Percentiles rank a stretch among this genome's conserved stretches.
Conservation (phyloP, 805 yeast genomes). For the Wickerhamomyces alni region DNA sequence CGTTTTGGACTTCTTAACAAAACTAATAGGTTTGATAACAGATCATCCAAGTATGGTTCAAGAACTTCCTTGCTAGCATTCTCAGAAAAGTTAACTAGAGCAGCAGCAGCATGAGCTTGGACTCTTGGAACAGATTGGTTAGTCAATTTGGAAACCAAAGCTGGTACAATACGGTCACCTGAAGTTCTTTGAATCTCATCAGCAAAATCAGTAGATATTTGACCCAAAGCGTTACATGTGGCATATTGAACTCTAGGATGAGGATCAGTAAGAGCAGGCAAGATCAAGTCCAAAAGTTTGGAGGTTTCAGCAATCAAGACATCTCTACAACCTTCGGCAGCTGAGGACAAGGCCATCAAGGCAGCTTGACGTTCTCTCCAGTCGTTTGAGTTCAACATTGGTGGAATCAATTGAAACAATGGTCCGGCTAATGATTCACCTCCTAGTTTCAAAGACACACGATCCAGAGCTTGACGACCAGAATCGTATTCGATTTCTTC, state of each 20-base stretch:
- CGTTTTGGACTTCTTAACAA: conserved; percentile 80
- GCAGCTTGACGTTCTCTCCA: conserved; percentile 99
- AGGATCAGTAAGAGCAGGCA: conserved; percentile 78
- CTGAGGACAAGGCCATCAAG: conserved; percentile 91
- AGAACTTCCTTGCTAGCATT: conserved; percentile 80
- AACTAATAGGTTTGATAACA: conserved; percentile 67
- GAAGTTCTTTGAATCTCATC: conserved; percentile 78
- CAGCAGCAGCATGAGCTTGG: conserved; percentile 98
- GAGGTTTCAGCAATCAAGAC: conserved; percentile 78
- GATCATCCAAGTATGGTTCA: conserved; percentile 87
- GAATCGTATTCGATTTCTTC: conserved; percentile 84
- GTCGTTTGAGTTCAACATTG: conserved; percentile 64
- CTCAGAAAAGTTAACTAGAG: conserved; percentile 91
- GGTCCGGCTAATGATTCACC: conserved; percentile 84
- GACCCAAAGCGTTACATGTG: conserved; percentile 94
- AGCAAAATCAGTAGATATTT: conserved; percentile 94
- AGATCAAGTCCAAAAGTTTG: conserved; percentile 72
- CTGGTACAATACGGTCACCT: conserved; percentile 78
- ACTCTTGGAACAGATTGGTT: conserved; percentile 79
- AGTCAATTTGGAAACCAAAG: conserved; percentile 75
- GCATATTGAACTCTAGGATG: conserved; percentile 97
- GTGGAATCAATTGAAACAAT: conserved; percentile 79
- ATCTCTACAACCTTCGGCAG: conserved; percentile 96
- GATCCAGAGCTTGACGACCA: conserved; percentile 91
- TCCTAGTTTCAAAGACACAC: conserved; percentile 77